These are phyloP conservation scores for Diaporthe sp. DNA, from an alignment of 2,329 filamentous ascomycete species.

Conservation along the genomic window DNA sequence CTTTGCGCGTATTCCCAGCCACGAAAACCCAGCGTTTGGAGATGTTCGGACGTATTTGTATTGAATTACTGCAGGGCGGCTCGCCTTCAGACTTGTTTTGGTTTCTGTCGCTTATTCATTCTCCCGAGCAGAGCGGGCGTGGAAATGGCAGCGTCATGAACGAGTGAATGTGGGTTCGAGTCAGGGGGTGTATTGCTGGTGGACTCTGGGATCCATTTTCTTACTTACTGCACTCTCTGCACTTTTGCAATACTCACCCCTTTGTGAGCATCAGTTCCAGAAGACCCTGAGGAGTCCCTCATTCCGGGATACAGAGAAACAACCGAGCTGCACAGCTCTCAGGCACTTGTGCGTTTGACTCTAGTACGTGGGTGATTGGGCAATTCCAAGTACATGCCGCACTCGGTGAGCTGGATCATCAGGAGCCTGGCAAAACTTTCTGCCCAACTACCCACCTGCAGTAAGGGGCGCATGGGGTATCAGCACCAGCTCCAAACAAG, in stretches of 20 bases:
- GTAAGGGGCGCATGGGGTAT: neutral
- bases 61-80: neutral
- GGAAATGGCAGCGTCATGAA: neutral
- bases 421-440: constrained; percentile 3
- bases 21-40: neutral
- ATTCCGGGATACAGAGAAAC: neutral
- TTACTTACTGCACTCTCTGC: neutral
- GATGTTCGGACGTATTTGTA: neutral
- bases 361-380: neutral
- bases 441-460: constrained; percentile 12
- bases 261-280: neutral
- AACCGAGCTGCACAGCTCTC: neutral
- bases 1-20: neutral
- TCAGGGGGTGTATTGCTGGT: constrained; percentile 2
- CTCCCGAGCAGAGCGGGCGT: neutral
- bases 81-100: neutral
- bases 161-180: neutral
- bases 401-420: neutral
- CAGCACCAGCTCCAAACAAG: neutral
- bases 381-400: neutral
- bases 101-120: neutral
- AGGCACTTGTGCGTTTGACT: neutral
- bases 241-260: neutral
- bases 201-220: constrained; percentile 4
- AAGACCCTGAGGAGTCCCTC: neutral